A percentile compares a stretch with the other conserved stretches of the same genome.
Conservation (phyloP, 306 rosid genomes). For the Astragalus membranaceus region DNA sequence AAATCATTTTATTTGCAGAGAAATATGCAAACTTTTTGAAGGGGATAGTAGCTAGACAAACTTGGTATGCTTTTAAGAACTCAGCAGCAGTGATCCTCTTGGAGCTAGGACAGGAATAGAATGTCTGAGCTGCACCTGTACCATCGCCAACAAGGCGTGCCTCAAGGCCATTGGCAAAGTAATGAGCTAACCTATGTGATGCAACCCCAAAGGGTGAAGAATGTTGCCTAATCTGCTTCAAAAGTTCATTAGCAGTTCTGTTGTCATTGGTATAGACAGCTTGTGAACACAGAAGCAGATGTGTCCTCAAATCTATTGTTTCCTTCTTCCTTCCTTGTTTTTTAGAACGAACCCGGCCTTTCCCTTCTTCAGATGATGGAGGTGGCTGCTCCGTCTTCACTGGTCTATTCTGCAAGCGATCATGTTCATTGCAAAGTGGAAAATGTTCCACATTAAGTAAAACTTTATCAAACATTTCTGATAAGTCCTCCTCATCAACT, state of each 20-base stretch:
- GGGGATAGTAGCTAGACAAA: conserved; percentile 31
- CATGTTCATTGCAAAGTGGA: conserved; percentile 4
- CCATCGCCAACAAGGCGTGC: conserved; percentile 57
- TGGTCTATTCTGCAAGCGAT: background rate
- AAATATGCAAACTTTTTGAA: conserved; percentile 39
- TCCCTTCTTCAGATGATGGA: conserved; percentile 20
- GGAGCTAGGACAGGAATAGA: conserved; percentile 23
- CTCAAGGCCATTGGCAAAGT: conserved; percentile 58
- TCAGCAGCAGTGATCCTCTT: conserved; percentile 41
- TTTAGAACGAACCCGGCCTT: conserved; percentile 18
- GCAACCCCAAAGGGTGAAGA: conserved; percentile 61
- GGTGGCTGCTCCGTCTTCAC: background rate
- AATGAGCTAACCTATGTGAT: conserved; percentile 60
- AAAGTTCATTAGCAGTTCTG: conserved; percentile 44
- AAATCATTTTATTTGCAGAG: conserved; percentile 46
- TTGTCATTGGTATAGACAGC: conserved; percentile 48
- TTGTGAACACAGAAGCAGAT: conserved; percentile 53
- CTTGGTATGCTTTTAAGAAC: conserved; percentile 47
- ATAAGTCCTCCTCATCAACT: conserved; percentile 35
- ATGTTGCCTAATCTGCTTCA: conserved; percentile 59
- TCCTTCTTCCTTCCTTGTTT: conserved; percentile 35
- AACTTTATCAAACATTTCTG: conserved; percentile 39
- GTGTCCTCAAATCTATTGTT: conserved; percentile 52
- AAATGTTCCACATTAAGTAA: conserved; percentile 21
- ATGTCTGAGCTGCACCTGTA: conserved; percentile 24